Evolutionary conservation across 768 basidiomycete genomes (phyloP).

Genomic region (Holtermannia corniformis): DNA sequence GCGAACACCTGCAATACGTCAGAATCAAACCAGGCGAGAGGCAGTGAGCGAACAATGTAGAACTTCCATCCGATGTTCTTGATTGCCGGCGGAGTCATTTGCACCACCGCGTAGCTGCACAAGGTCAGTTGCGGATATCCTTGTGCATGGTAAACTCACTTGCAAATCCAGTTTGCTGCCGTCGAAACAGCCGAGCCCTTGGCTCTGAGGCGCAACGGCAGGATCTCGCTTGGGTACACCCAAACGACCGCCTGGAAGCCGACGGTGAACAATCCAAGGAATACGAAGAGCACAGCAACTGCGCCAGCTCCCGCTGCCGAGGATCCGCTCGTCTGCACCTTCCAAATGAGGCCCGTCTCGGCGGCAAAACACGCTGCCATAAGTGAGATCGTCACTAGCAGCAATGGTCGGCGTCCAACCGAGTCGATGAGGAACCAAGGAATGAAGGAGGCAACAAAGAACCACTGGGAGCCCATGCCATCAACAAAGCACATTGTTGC

Average conservation of each 20-base stretch:
- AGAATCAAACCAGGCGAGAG: too few species aligned
- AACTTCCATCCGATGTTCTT: too few species aligned
- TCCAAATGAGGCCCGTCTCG: conserved; percentile 22
- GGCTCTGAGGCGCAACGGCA: background rate
- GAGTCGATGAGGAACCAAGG: conserved; percentile 36
- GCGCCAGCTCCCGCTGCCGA: conserved; percentile 19
- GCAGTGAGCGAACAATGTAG: too few species aligned
- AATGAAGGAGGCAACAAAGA: conserved; percentile 39
- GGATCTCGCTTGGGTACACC: conserved; percentile 10
- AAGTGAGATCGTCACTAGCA: conserved; percentile 24
- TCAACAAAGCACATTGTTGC: too few species aligned
- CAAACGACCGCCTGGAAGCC: conserved; percentile 10
- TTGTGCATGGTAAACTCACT: too few species aligned
- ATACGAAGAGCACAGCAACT: conserved; percentile 23
- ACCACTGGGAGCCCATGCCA: too few species aligned
- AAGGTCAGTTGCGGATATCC: too few species aligned
- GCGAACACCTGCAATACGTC: too few species aligned
- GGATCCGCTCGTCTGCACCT: conserved; percentile 1
- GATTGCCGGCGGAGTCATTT: too few species aligned
- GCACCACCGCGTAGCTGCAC: too few species aligned
- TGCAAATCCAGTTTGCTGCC: too few species aligned
- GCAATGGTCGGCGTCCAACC: conserved; percentile 23
- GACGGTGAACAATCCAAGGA: conserved; percentile 27
- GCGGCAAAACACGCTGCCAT: conserved; percentile 24
- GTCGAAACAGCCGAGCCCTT: conserved; percentile 12